These are phyloP conservation scores for Fraxinus americana DNA, from an alignment of 257 asterid species.

Conservation along the genomic window DNA sequence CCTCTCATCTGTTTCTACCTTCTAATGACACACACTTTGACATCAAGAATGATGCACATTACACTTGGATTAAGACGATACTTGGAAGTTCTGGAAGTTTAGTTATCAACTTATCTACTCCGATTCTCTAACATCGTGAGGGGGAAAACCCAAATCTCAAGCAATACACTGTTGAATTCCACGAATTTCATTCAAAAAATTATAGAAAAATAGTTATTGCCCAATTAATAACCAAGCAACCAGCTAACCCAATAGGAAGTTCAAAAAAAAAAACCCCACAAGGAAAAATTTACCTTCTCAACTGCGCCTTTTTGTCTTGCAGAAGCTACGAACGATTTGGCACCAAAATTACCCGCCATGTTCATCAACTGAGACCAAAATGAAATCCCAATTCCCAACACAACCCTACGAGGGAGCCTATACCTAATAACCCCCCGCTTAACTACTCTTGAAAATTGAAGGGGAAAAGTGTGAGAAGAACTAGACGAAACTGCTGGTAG, in stretches of 20 bases:
- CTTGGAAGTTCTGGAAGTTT: background rate
- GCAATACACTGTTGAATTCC: background rate
- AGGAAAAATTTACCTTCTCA: conserved; percentile 54
- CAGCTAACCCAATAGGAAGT: background rate
- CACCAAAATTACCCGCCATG: conserved; percentile 50
- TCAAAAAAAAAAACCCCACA: background rate
- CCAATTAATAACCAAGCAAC: conserved; percentile 1
- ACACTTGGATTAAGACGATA: background rate
- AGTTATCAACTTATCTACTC: background rate
- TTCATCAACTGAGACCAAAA: conserved; percentile 59
- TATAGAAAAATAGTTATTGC: background rate
- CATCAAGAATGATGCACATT: conserved; percentile 2
- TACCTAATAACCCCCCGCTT: conserved; percentile 27
- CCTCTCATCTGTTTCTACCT: background rate
- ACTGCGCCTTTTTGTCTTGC: conserved; percentile 65
- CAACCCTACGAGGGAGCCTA: conserved; percentile 58
- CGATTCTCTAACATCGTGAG: background rate
- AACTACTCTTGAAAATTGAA: conserved; percentile 26
- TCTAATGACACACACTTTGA: conserved; percentile 5
- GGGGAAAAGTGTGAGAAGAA: conserved; percentile 20
- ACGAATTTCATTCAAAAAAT: conserved; percentile 2
- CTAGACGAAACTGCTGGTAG: conserved; percentile 31
- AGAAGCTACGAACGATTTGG: conserved; percentile 73
- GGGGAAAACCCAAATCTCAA: background rate
- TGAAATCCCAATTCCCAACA: conserved; percentile 63